Percentiles rank a stretch among this genome's conserved stretches.
Evolutionary conservation across 441 rosid species (phyloP).

Genomic region (Croton setiger): DNA sequence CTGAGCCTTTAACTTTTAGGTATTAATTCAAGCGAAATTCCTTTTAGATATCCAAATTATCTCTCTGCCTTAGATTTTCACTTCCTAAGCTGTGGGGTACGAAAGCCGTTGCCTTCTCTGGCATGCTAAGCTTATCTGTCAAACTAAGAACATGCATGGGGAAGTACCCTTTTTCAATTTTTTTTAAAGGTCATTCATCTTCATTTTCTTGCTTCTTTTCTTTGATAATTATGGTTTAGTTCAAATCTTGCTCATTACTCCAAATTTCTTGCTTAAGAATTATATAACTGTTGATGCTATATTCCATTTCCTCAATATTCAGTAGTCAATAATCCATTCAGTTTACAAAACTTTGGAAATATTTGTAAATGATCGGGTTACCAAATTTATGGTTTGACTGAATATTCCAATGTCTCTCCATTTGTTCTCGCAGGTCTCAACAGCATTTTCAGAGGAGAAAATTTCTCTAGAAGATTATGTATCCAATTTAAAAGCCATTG

Average conservation of each 20-base stretch:
- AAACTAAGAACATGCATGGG: neutral
- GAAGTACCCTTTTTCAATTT: neutral
- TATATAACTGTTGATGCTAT: neutral
- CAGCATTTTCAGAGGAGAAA: slow-evolving; percentile 54
- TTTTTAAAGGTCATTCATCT: neutral
- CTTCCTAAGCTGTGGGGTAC: no score
- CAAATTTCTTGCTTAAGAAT: neutral
- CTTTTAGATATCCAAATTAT: no score
- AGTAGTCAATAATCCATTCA: neutral
- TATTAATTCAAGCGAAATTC: no score
- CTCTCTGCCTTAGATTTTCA: no score
- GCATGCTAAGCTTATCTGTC: neutral
- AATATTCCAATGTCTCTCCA: slow-evolving; percentile 9
- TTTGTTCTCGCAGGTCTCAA: slow-evolving; percentile 48
- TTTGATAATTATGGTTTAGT: neutral
- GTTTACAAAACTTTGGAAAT: neutral
- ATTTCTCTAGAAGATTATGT: slow-evolving; percentile 48
- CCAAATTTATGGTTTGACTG: slow-evolving; percentile 8
- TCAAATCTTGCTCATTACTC: neutral
- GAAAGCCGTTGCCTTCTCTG: no score
- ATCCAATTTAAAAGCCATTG: slow-evolving; percentile 36
- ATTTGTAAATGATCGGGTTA: neutral
- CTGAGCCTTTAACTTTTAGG: no score
- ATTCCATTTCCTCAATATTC: neutral
- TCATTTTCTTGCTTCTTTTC: neutral